Base-by-base conservation (phyloP, 1,139 yeast species). In the Pichia sp. region DNA sequence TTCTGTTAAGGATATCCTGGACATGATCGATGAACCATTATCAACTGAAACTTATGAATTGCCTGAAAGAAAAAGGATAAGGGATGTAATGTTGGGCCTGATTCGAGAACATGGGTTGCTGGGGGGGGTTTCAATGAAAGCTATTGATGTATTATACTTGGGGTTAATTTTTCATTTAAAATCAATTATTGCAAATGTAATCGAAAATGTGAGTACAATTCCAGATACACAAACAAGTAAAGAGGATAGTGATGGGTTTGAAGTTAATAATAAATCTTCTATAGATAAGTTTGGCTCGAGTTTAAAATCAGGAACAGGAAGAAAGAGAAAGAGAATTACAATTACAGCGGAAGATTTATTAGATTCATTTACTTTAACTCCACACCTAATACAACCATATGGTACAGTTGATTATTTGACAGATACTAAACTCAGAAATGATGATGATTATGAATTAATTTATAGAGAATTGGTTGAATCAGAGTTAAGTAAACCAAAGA, bases 1-100 rank as follows among this genome's bases (percentile, higher is more conserved):
- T 57, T 89, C 96, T 95, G 89, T 94, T 27, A 96, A 89, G 64
- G 98, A 94, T 63, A 89, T 92, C 25, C 77, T 85, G 45, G 90
- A 84, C 61, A 95, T 95, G n/a, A 79, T 88, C 48, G 88, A 87
- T 57, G 80, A 94, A 3, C 95, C 95, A 5, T 71, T 92, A 37
- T 77, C 94, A 1, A 73, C 88, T 0, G 96, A 90, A 56, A 73
- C 79, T 38, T 86, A 74, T 61, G 92, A 92, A 55, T 67, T 92
- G 15, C 97, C 97, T 0, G 97, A 92, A 57, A 71, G 75, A 39
- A 92, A 83, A 43, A 76, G 77, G 43, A 67, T 94, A 45, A 77
- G 80, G 45, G 72, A 82, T 34, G 74, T 92, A 46, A 81, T 92
- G 72, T 68, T 83, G 37, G 95, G 96, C 65, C 82, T 85, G 6